phyloP scores from a whole-genome alignment of 2,329 filamentous ascomycete genomes.

The Pseudocercospora pini-densiflorae region DNA sequence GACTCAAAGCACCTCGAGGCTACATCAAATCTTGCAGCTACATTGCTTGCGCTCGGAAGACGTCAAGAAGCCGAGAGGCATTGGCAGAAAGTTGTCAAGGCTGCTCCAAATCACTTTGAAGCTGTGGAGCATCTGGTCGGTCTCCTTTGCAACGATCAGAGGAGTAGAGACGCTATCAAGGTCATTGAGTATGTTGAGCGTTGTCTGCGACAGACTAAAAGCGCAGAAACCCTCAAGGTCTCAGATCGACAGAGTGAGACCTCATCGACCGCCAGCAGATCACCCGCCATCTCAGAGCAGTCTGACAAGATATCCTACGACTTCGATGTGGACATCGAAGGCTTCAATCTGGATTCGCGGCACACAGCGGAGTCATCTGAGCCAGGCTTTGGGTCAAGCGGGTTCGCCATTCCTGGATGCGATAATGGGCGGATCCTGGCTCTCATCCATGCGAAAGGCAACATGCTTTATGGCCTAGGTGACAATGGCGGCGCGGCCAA shows the following conservation, averaged over 20 bases:
- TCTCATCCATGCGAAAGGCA: conserved; percentile 97
- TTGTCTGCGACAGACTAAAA: conserved; percentile 61
- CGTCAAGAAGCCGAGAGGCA: conserved; percentile 82
- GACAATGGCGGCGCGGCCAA: conserved; percentile 79
- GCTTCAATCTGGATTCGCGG: conserved; percentile 43
- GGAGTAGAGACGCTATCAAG: conserved; percentile 81
- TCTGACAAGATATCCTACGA: conserved; percentile 64
- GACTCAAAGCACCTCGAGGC: conserved; percentile 82
- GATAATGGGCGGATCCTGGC: conserved; percentile 94
- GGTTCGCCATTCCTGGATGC: conserved; percentile 79
- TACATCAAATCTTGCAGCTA: conserved; percentile 89
- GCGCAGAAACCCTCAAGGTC: conserved; percentile 52
- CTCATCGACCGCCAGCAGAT: conserved; percentile 57
- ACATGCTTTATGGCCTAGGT: conserved; percentile 91
- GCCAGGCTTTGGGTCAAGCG: conserved; percentile 73
- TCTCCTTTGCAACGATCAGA: conserved; percentile 78
- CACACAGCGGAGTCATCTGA: conserved; percentile 49
- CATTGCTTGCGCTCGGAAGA: conserved; percentile 80
- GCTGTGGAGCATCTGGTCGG: conserved; percentile 94
- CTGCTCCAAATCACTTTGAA: conserved; percentile 88
- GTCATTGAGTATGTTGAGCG: conserved; percentile 86
- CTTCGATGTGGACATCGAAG: conserved; percentile 53
- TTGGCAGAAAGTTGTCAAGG: conserved; percentile 83
- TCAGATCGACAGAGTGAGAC: conserved; percentile 65
- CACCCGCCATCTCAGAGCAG: conserved; percentile 57